Evolutionary conservation across 2,329 filamentous ascomycete species (phyloP), one percentile per base, ranked within the genome.

Genomic region (Epichloe sylvatica): DNA sequence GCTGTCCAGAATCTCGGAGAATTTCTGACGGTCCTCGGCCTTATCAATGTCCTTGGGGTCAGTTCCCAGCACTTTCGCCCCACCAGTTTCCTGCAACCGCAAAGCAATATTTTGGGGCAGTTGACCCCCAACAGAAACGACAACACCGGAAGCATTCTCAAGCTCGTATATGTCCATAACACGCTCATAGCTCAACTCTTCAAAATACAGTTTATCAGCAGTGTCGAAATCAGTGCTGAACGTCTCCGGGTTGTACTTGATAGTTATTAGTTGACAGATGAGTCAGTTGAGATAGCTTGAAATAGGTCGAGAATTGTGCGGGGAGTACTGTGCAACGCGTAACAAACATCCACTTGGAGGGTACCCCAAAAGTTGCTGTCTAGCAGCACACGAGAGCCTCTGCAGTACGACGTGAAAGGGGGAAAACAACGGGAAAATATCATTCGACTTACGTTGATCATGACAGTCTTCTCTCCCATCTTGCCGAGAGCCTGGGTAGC

Each of bases 81-180:
- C 84, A 49, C 92, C 92, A 47, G 81, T 83, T 65, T 97, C 88
- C 70, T 97, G 91, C 4, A 98, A 80, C 57, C 87, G 85, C 45
- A 97, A 82, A 4, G 92, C 92, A 62, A 97, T 96, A 73, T 97
- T 97, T 70, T 98, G 92, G 3, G 92, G 90, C 52, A 97, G 78
- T 70, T 98, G 92, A 41, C 92, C 92, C 92, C 92, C 92, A 11
- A 97, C 89, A 52, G 89, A 96, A 7, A 97, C 91, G 4, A 97
- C 90, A 25, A 97, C 88, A 59, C 90, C 91, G 49, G 75, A 80
- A 6, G 90, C 83, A 51, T 74, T 73, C 69, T 97, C 92, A 15
- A 97, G 78, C 67, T 97, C 92, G 66, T 96, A 96, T 56, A 97
- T 97, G 67, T 98, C 92, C 88, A 97, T 94, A 9, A 97, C 91